These are phyloP conservation scores for Aspergillus taichungensis DNA, from an alignment of 495 filamentous ascomycete species.

Conservation along the genomic window DNA sequence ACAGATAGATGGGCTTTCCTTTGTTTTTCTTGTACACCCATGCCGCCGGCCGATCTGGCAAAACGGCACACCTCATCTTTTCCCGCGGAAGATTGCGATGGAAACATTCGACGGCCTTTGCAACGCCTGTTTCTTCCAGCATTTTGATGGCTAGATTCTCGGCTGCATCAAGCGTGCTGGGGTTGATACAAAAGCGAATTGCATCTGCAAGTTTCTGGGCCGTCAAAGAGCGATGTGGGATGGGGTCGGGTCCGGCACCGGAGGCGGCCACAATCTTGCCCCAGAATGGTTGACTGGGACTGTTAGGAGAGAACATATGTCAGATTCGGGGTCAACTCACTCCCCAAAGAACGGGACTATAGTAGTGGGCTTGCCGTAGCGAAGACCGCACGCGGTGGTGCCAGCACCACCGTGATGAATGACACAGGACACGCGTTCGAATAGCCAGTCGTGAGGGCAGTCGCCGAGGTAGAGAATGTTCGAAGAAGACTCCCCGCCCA, in stretches of 20 bases:
- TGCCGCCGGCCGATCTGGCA: slow-evolving; percentile 54
- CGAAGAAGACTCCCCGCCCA: slow-evolving; percentile 38
- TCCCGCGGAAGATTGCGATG: slow-evolving; percentile 52
- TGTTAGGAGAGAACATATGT: neutral
- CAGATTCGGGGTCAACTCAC: slow-evolving; percentile 16
- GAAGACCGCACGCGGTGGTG: slow-evolving; percentile 55
- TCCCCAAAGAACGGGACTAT: slow-evolving; percentile 63
- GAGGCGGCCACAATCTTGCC: slow-evolving; percentile 59
- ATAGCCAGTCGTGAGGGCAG: slow-evolving; percentile 59
- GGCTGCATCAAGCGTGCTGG: slow-evolving; percentile 48
- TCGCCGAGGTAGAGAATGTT: slow-evolving; percentile 51
- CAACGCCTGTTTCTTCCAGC: slow-evolving; percentile 59
- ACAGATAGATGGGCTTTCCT: slow-evolving; percentile 47
- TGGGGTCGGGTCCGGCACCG: slow-evolving; percentile 58
- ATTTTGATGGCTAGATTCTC: slow-evolving; percentile 53
- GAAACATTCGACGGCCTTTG: slow-evolving; percentile 62
- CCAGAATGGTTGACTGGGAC: slow-evolving; percentile 63
- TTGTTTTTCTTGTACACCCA: slow-evolving; percentile 50
- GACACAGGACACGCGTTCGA: slow-evolving; percentile 51
- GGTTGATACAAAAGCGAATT: slow-evolving; percentile 55
- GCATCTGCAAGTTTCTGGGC: slow-evolving; percentile 56
- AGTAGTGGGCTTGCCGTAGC: slow-evolving; percentile 47
- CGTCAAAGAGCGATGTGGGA: slow-evolving; percentile 64
- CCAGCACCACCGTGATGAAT: slow-evolving; percentile 61
- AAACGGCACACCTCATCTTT: slow-evolving; percentile 60